phyloP scores from a whole-genome alignment of 2,329 filamentous ascomycete species.

The Neopestalotiopsis clavispora region DNA sequence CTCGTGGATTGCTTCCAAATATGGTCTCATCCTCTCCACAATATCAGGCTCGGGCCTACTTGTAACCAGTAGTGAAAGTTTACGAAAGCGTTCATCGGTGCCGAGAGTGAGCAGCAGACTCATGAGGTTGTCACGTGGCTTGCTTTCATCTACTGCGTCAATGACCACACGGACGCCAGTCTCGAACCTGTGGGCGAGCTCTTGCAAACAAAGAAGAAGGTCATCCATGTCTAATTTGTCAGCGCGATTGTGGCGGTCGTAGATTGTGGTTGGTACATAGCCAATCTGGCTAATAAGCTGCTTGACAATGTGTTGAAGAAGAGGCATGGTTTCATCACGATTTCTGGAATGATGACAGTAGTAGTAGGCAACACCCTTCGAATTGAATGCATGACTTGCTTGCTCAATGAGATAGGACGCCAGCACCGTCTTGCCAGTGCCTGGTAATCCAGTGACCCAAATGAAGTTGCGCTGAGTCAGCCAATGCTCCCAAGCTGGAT shows the following conservation, averaged over 20 bases:
- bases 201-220: slow-evolving; percentile 26
- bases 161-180: slow-evolving; percentile 30
- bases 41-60: slow-evolving; percentile 37
- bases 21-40: slow-evolving; percentile 17
- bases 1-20: slow-evolving; percentile 4
- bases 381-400: slow-evolving; percentile 21
- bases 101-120: slow-evolving; percentile 28
- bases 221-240: slow-evolving; percentile 20
- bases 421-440: slow-evolving; percentile 35
- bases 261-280: slow-evolving; percentile 25
- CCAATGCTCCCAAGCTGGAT: neutral
- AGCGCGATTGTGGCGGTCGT: slow-evolving; percentile 16
- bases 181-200: slow-evolving; percentile 25
- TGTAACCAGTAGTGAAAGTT: slow-evolving; percentile 33
- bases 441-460: slow-evolving; percentile 28
- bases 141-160: slow-evolving; percentile 38
- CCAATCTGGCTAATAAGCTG: slow-evolving; percentile 29
- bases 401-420: slow-evolving; percentile 33
- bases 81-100: slow-evolving; percentile 25
- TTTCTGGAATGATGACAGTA: slow-evolving; percentile 35
- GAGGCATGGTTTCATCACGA: slow-evolving; percentile 32
- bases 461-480: slow-evolving; percentile 17
- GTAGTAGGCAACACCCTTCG: slow-evolving; percentile 32
- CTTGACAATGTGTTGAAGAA: slow-evolving; percentile 31
- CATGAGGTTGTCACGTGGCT: slow-evolving; percentile 25